Base-by-base conservation (phyloP, 169 alveolate genomes). In the Eimeria falciformis region DNA sequence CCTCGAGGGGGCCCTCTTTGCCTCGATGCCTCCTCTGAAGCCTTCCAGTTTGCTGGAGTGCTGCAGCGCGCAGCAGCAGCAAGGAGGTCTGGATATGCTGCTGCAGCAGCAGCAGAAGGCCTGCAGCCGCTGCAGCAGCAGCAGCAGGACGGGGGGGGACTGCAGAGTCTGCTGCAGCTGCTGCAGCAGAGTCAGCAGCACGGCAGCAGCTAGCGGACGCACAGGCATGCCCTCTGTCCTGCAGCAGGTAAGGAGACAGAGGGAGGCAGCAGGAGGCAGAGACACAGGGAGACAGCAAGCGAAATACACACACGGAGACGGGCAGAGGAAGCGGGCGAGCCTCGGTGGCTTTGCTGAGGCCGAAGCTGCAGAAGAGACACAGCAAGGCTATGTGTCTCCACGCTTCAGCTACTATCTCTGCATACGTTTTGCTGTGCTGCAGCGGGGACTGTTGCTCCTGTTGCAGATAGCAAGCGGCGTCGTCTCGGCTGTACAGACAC, bases 11-110 rank as follows among this genome's bases (percentile, higher is more conserved):
- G 55, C 73, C 4, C 21, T 78, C 37, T 40, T 78, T 6, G 73
- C 88, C 1, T 1, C 55, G n/a, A 37, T 53, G 71, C 88, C 37
- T 53, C 71, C 53, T 46, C 69, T 78, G 37, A 3, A 47, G 33
- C 71, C 88, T 25, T n/a, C 73, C 1, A 50, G 88, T 18, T 50
- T 78, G 53, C 43, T 78, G 29, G 88, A 78, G 88, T 78, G 73
- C 71, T 78, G 88, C 88, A 78, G 88, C 73, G 50, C 55, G 33
- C 88, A 78, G 88, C 88, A 78, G 71, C 88, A 78, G 88, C 88
- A 78, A 53, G 88, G 88, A 11, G 47, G 73, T 6, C 7, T 78
- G 14, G 88, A 78, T 4, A 50, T 40, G 21, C 68, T 78, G 88
- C 88, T 78, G 69, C 73, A 78, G 55, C 88, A 78, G 73, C 88